Percentiles rank a stretch among this genome's conserved stretches.
Evolutionary conservation across 192 early-diverging fungal genomes (phyloP).

Genomic region (Podochytrium sp.): DNA sequence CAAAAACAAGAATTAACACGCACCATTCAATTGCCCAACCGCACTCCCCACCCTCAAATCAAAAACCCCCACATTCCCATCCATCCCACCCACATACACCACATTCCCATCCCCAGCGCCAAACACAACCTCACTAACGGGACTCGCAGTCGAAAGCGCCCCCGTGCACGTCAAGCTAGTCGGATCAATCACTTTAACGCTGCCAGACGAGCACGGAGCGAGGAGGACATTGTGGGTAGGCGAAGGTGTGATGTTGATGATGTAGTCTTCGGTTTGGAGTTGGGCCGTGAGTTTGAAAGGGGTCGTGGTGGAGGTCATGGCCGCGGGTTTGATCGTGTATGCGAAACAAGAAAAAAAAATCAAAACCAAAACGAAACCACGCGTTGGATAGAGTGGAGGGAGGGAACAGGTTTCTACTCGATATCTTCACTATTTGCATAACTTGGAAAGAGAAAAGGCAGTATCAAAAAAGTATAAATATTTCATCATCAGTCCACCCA

Average conservation of each 20-base stretch:
- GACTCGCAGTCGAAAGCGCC: background rate
- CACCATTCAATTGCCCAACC: slow-evolving; percentile 10
- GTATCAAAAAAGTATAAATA: background rate
- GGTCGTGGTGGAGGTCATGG: too few relatives aligned
- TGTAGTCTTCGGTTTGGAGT: slow-evolving; percentile 22
- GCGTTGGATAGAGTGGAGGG: too few relatives aligned
- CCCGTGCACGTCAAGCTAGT: background rate
- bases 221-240: background rate
- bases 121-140: slow-evolving; percentile 10
- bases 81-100: slow-evolving; percentile 18
- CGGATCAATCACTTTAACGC: slow-evolving; percentile 13
- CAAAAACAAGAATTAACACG: background rate
- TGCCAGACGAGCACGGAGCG: background rate
- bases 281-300: background rate
- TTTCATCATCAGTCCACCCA: background rate
- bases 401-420: too few relatives aligned
- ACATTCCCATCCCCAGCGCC: background rate
- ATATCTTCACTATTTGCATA: too few relatives aligned
- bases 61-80: slow-evolving; percentile 31
- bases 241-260: background rate
- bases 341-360: background rate
- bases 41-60: slow-evolving; percentile 32
- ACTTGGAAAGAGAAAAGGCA: background rate
- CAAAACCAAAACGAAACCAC: background rate
- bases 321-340: too few relatives aligned